phyloP scores from a whole-genome alignment of 139 green algal genomes.

The Yamagishiella unicocca region DNA sequence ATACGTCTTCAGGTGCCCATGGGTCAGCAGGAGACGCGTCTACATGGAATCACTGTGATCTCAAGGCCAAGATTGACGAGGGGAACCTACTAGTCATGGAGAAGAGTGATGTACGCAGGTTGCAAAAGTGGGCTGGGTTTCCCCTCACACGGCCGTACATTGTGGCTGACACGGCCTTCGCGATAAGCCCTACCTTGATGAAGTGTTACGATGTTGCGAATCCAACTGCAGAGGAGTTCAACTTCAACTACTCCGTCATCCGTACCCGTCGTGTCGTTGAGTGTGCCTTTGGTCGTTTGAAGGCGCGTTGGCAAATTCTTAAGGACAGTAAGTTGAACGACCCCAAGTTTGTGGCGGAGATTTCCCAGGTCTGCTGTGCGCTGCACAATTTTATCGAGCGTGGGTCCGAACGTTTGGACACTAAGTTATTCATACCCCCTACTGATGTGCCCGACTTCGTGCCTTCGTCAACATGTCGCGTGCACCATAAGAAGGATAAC shows the following conservation, averaged over 20 bases:
- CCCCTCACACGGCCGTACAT: neutral
- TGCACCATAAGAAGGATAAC: too few relatives aligned
- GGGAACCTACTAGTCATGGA: neutral
- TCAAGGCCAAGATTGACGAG: neutral
- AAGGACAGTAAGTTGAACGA: neutral
- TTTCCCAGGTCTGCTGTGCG: neutral
- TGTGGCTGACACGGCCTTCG: neutral
- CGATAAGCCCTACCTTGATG: neutral
- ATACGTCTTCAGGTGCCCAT: neutral
- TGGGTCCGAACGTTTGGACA: too few relatives aligned
- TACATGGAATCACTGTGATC: neutral
- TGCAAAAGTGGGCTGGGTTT: neutral
- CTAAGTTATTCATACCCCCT: too few relatives aligned
- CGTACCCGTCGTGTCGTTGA: neutral
- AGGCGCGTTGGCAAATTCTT: neutral
- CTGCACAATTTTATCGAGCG: slow-evolving; percentile 14
- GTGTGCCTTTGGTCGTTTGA: neutral
- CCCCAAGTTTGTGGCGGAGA: neutral
- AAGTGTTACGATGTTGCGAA: neutral
- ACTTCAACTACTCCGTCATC: slow-evolving; percentile 23
- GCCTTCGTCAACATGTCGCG: too few relatives aligned
- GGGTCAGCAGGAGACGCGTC: neutral
- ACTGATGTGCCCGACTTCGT: too few relatives aligned
- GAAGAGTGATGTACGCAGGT: neutral
- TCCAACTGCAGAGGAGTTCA: neutral